Percentiles rank a stretch among this genome's conserved stretches.
These are phyloP conservation scores for Citrullus mucosospermus DNA, from an alignment of 306 rosid species.

Conservation along the genomic window DNA sequence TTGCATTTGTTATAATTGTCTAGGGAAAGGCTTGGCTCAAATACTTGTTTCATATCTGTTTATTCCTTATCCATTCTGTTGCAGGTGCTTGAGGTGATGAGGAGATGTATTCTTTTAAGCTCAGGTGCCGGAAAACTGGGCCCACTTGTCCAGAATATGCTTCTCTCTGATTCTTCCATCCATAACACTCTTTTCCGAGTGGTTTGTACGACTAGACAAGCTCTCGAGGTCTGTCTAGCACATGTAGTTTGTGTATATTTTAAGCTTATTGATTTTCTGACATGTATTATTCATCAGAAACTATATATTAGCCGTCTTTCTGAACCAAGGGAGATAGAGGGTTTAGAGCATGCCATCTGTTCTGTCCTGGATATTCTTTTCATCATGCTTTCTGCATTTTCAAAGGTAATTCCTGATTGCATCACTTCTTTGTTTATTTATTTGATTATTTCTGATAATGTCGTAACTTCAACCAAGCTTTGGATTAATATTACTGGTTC, in stretches of 20 bases:
- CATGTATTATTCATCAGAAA: constrained; percentile 34
- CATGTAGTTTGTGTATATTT: constrained; percentile 11
- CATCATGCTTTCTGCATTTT: constrained; percentile 50
- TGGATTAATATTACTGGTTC: not conserved
- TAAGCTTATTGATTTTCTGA: constrained; percentile 12
- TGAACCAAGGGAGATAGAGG: constrained; percentile 78
- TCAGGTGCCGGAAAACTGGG: constrained; percentile 41
- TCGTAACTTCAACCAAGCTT: not conserved
- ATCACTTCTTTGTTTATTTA: not conserved
- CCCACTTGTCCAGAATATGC: constrained; percentile 37
- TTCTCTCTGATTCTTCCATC: constrained; percentile 78
- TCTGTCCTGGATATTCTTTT: constrained; percentile 60
- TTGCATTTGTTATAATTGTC: not conserved
- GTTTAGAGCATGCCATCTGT: constrained; percentile 55
- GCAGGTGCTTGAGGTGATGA: constrained; percentile 86
- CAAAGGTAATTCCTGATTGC: constrained; percentile 43
- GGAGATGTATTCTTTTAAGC: constrained; percentile 44
- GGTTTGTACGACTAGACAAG: constrained; percentile 58
- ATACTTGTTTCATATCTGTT: not conserved
- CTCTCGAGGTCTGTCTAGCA: constrained; percentile 55
- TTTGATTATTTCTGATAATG: not conserved
- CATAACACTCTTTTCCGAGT: constrained; percentile 58
- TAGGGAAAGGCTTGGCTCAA: not conserved
- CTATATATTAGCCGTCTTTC: constrained; percentile 51
- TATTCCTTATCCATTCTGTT: constrained; percentile 1